Evolutionary conservation across 2,329 filamentous ascomycete species (phyloP).

Genomic region (Aspergillus quadrilineatus): DNA sequence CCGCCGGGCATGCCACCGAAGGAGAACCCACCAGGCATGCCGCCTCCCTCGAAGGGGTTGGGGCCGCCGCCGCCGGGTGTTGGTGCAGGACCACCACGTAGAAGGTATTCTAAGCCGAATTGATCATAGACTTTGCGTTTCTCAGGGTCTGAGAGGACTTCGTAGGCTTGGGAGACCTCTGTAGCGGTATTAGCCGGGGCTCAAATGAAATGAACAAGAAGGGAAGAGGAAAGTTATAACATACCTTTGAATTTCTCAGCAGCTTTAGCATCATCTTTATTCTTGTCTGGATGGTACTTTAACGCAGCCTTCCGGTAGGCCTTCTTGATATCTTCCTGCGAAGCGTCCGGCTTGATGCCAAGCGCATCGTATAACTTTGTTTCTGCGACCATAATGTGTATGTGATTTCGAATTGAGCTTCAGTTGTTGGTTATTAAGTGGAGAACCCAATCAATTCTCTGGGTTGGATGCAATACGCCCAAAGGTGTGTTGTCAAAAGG

Average conservation of each 20-base stretch:
- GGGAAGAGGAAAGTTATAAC: constrained; percentile 13
- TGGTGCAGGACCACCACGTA: constrained; percentile 72
- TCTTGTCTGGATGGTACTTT: constrained; percentile 97
- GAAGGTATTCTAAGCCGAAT: constrained; percentile 88
- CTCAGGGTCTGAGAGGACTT: constrained; percentile 94
- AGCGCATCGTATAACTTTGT: constrained; percentile 92
- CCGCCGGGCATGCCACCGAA: constrained; percentile 54
- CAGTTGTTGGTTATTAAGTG: neutral
- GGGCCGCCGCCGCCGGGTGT: constrained; percentile 57
- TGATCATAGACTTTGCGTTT: constrained; percentile 96
- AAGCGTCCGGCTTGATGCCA: constrained; percentile 72
- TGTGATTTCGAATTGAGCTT: constrained; percentile 3
- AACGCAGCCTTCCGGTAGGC: constrained; percentile 79
- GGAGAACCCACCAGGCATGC: constrained; percentile 55
- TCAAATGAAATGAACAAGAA: neutral
- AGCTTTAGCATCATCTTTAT: constrained; percentile 82
- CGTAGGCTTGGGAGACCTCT: constrained; percentile 95
- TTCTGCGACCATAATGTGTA: constrained; percentile 75
- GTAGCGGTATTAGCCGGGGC: neutral
- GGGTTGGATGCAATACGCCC: neutral
- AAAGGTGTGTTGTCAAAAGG: neutral
- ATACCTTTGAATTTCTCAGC: constrained; percentile 88
- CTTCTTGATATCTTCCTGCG: constrained; percentile 96
- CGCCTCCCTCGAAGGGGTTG: constrained; percentile 58
- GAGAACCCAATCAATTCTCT: neutral